A percentile compares a stretch with the other conserved stretches of the same genome.
phyloP scores from a whole-genome alignment of 441 rosid species.

The Euphorbia schlechtendalii region DNA sequence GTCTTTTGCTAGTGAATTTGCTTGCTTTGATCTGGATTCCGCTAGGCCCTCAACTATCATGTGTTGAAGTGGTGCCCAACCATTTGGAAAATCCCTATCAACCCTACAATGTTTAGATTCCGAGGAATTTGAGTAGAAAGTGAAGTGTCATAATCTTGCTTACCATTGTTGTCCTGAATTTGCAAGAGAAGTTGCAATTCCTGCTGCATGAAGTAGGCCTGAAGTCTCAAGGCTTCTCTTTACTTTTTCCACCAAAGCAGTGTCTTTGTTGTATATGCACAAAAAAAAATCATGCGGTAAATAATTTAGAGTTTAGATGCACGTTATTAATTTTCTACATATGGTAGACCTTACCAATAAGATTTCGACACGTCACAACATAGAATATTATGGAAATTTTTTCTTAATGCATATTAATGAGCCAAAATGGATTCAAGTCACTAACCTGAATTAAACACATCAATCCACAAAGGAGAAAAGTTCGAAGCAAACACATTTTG shows the following conservation, averaged over 20 bases:
- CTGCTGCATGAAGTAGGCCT: slow-evolving; percentile 57
- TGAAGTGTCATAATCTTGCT: background rate
- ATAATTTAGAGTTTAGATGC: background rate
- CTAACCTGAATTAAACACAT: slow-evolving; percentile 60
- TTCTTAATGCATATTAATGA: too few relatives aligned
- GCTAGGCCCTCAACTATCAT: slow-evolving; percentile 80
- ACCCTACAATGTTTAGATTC: background rate
- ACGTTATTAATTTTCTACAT: background rate
- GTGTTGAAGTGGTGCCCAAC: slow-evolving; percentile 94
- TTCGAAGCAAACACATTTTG: slow-evolving; percentile 66
- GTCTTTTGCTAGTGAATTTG: slow-evolving; percentile 59
- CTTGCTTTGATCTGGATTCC: slow-evolving; percentile 45
- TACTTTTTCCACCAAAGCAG: slow-evolving; percentile 44
- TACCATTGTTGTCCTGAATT: slow-evolving; percentile 80
- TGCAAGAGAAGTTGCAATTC: slow-evolving; percentile 65
- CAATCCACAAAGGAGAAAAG: slow-evolving; percentile 73
- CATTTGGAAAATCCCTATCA: slow-evolving; percentile 85
- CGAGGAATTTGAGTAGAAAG: background rate
- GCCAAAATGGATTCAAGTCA: background rate
- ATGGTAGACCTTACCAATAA: too few relatives aligned
- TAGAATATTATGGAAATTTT: too few relatives aligned
- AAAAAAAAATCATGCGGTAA: background rate
- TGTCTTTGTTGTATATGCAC: slow-evolving; percentile 32
- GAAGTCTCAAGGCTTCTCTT: slow-evolving; percentile 45
- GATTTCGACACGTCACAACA: too few relatives aligned